Percentiles rank a stretch among this genome's conserved stretches.
phyloP scores from a whole-genome alignment of 2,329 filamentous ascomycete species.

The Aulographum hederae region DNA sequence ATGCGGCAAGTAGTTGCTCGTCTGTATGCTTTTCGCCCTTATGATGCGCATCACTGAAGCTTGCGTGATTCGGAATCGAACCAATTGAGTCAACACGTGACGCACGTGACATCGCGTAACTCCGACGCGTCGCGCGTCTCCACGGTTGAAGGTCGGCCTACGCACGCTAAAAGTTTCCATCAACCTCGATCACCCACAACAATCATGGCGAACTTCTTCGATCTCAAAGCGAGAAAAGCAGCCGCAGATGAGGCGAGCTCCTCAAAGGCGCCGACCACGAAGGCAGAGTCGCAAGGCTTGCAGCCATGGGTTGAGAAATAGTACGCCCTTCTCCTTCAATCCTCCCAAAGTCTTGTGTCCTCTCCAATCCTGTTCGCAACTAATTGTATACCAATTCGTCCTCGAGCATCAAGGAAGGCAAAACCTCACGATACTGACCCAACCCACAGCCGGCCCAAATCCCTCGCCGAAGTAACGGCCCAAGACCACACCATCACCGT shows the following conservation, averaged over 20 bases:
- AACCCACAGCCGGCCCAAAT: slow-evolving; percentile 63
- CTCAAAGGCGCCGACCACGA: slow-evolving; percentile 43
- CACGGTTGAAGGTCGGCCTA: no score
- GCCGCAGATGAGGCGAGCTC: slow-evolving; percentile 57
- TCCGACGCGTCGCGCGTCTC: no score
- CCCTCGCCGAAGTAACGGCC: slow-evolving; percentile 81
- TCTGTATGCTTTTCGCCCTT: no score
- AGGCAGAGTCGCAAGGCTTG: slow-evolving; percentile 44
- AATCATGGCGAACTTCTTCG: slow-evolving; percentile 80
- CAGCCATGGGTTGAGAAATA: slow-evolving; percentile 99
- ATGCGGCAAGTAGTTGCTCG: no score
- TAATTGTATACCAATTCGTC: slow-evolving; percentile 1
- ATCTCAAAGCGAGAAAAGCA: slow-evolving; percentile 66
- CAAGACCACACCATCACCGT: slow-evolving; percentile 95
- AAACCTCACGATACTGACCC: neutral
- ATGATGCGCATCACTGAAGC: no score
- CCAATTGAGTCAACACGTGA: no score
- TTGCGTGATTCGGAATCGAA: no score
- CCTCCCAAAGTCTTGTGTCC: neutral
- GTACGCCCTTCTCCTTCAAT: slow-evolving; percentile 27
- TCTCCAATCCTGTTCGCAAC: neutral
- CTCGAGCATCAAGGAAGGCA: no score
- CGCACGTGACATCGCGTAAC: no score
- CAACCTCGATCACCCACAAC: neutral
- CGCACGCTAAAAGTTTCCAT: no score